Evolutionary conservation across 2,329 filamentous ascomycete species (phyloP).

Genomic region (Colletotrichum sp.): DNA sequence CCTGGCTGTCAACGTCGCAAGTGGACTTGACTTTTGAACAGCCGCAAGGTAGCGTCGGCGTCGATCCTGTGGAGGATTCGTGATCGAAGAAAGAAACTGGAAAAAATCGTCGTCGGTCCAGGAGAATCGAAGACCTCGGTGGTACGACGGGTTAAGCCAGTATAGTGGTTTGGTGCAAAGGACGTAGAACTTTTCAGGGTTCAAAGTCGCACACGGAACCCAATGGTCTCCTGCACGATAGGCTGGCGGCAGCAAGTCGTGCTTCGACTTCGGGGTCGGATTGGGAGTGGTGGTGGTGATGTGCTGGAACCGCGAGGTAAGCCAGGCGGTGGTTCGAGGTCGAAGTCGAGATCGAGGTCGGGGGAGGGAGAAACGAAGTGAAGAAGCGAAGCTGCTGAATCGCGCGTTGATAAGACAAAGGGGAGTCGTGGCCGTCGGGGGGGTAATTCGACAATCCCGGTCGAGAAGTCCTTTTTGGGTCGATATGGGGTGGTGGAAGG

Average conservation of each 20-base stretch:
- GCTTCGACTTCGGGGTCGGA: conserved; percentile 11
- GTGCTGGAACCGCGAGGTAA: background rate
- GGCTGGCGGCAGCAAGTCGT: conserved; percentile 28
- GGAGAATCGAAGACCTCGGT: background rate
- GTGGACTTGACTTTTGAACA: background rate
- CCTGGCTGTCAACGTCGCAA: conserved; percentile 12
- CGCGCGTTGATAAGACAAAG: conserved; percentile 3
- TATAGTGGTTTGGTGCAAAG: background rate
- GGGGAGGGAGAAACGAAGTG: background rate
- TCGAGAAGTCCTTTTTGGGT: background rate
- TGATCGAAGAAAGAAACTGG: background rate
- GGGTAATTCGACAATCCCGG: conserved; percentile 2
- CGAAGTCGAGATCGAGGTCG: background rate
- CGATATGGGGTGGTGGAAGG: background rate
- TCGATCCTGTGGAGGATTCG: background rate
- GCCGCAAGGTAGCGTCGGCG: background rate
- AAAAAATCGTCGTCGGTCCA: background rate
- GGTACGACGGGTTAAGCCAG: too few relatives aligned
- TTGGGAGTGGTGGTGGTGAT: background rate
- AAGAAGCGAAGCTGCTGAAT: background rate
- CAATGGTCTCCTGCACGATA: conserved; percentile 30
- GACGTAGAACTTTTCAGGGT: background rate
- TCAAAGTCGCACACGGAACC: conserved; percentile 22
- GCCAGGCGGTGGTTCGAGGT: background rate
- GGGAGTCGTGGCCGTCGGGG: background rate